Evolutionary conservation across 2,329 filamentous ascomycete species (phyloP), one percentile per base, ranked within the genome.

Genomic region (Aspergillus hiratsukae): DNA sequence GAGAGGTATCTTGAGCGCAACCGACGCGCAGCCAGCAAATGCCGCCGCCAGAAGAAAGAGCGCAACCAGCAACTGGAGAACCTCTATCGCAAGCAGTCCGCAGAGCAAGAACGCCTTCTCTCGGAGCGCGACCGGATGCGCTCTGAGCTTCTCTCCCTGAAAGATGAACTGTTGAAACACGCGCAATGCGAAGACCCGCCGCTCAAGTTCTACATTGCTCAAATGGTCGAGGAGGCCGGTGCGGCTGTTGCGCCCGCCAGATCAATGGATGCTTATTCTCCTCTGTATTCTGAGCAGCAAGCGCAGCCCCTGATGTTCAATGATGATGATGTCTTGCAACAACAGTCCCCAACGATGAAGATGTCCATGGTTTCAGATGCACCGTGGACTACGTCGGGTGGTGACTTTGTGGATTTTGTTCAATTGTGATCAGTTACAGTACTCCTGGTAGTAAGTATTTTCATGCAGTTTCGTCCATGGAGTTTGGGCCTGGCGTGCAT

Each of bases 1-100:
- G 74, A 74, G 25, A 65, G 66, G 25, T n/a, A 46, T 19, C 54
- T 56, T 40, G 40, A 51, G 28, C 17, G 52, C 54, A 51, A 54
- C 28, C 25, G 54, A n/a, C 51, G 27, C 14, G 48, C 48, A 14
- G 48, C 48, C 27, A 50, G 19, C 27, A 29, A 35, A 31, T 50
- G 48, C 27, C 48, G 48, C 7, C 48, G 31, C 27, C 27, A 35
- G 28, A 50, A 50, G 28, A 50, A 50, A 50, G 19, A 28, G 23
- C 48, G 31, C 14, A 50, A 50, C 17, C n/a, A 21, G 17, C 25
- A 50, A 8, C 27, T 50, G 27, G 48, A 50, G 48, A 31, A 23
- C n/a, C 48, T 28, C 7, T 50, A 31, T 35, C 27, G 29, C 27
- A 35, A 50, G 21, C 48, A 50, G 11, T 28, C 48, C 6, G 27